phyloP scores from a whole-genome alignment of 2,329 filamentous ascomycete genomes.

The Calonectria crousiana region DNA sequence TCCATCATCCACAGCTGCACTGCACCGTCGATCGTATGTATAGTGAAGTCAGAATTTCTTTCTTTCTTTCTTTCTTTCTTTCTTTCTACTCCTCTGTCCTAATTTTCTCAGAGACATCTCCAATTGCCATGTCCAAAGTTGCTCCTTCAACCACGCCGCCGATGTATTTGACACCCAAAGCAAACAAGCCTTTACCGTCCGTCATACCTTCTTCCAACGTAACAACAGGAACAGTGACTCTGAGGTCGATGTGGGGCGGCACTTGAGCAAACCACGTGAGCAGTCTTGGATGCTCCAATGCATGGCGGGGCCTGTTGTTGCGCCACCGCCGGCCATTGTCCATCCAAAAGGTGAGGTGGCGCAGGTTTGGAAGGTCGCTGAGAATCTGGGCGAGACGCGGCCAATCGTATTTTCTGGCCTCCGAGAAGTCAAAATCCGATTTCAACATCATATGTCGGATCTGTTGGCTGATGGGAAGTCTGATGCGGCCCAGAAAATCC shows the following conservation, averaged over 20 bases:
- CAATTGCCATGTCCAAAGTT: not conserved
- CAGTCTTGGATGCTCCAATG: not conserved
- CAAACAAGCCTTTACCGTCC: not conserved
- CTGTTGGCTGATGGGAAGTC: not conserved
- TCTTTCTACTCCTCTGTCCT: not conserved
- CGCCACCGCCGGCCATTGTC: conserved; percentile 7
- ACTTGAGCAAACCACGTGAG: not conserved
- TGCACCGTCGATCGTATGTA: accelerated
- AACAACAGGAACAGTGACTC: not conserved
- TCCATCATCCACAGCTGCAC: not conserved
- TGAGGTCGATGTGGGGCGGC: not conserved
- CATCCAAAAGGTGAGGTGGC: conserved; percentile 1
- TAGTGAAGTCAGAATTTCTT: not conserved
- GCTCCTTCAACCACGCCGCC: not conserved
- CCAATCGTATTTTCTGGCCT: not conserved
- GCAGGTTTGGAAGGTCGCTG: not conserved
- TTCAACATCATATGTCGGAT: not conserved
- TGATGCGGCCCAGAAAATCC: not conserved
- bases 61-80: too few relatives aligned
- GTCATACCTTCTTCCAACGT: not conserved
- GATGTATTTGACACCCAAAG: not conserved
- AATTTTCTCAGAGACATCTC: not conserved
- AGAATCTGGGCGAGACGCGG: not conserved
- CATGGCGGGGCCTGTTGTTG: not conserved
- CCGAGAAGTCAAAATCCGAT: not conserved